Conservation (phyloP, 2,329 filamentous ascomycete genomes). For the Colletotrichum simmondsii region DNA sequence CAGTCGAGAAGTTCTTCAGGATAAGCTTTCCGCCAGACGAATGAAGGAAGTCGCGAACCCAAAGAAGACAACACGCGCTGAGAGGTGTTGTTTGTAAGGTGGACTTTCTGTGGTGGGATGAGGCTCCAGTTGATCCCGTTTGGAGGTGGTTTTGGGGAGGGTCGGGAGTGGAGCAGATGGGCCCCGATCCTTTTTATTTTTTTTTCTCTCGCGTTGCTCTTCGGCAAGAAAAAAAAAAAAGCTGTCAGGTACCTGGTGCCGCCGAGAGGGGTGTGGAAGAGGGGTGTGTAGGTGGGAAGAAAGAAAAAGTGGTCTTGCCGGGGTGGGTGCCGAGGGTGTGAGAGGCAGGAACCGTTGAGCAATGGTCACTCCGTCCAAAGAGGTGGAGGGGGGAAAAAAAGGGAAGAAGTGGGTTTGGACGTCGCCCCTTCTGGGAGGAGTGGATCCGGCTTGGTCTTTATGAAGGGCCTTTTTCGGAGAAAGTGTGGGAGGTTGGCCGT, state of each 20-base stretch:
- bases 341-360: conserved; percentile 33
- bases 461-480: conserved; percentile 35
- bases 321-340: conserved; percentile 33
- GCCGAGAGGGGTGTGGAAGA: conserved; percentile 19
- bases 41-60: conserved; percentile 34
- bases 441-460: conserved; percentile 31
- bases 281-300: neutral
- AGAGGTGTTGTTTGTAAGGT: conserved; percentile 34
- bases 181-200: conserved; percentile 36
- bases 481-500: conserved; percentile 34
- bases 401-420: conserved; percentile 34
- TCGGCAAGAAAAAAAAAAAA: conserved; percentile 24
- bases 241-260: conserved; percentile 33
- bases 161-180: conserved; percentile 36
- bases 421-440: conserved; percentile 35
- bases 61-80: conserved; percentile 31
- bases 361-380: conserved; percentile 33
- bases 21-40: conserved; percentile 26
- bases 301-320: conserved; percentile 31
- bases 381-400: conserved; percentile 24
- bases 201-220: conserved; percentile 29
- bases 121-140: conserved; percentile 38
- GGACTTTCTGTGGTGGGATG: conserved; percentile 36
- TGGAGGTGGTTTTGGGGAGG: conserved; percentile 37
- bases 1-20: conserved; percentile 3